These are phyloP conservation scores for Colletotrichum falcatum DNA, from an alignment of 2,329 filamentous ascomycete species.

Conservation along the genomic window DNA sequence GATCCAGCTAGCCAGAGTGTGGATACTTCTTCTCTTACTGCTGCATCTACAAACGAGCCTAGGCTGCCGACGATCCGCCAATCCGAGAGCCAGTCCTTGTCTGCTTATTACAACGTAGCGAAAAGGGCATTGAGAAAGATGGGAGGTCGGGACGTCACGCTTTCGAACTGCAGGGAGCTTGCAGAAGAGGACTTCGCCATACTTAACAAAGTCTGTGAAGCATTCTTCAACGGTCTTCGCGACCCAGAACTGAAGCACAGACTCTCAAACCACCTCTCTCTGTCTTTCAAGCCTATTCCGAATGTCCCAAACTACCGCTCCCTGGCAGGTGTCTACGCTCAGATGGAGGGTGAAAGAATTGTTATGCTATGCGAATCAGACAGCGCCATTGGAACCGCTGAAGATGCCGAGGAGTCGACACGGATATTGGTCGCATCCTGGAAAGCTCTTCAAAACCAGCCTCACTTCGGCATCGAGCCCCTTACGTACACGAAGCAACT, in stretches of 20 bases:
- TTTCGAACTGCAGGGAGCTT: slow-evolving; percentile 60
- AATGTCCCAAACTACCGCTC: slow-evolving; percentile 56
- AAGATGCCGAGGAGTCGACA: slow-evolving; percentile 52
- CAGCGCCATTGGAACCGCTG: slow-evolving; percentile 50
- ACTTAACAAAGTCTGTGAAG: slow-evolving; percentile 63
- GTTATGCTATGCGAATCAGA: slow-evolving; percentile 60
- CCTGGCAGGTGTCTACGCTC: slow-evolving; percentile 64
- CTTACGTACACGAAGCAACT: slow-evolving; percentile 66
- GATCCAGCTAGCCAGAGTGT: slow-evolving; percentile 2
- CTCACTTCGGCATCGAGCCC: slow-evolving; percentile 59
- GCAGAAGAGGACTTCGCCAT: slow-evolving; percentile 58
- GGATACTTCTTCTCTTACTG: neutral
- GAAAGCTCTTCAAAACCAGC: slow-evolving; percentile 56
- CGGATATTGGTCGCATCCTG: slow-evolving; percentile 57
- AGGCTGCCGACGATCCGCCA: slow-evolving; percentile 54
- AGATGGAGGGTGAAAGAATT: slow-evolving; percentile 68
- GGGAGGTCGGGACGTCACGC: slow-evolving; percentile 62
- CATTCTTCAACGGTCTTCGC: slow-evolving; percentile 66
- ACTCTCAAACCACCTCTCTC: slow-evolving; percentile 60
- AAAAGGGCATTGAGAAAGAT: slow-evolving; percentile 63
- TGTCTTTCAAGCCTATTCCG: slow-evolving; percentile 51
- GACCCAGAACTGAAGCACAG: slow-evolving; percentile 59
- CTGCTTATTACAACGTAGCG: slow-evolving; percentile 60
- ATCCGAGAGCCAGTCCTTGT: slow-evolving; percentile 54
- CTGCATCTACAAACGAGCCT: neutral